Evolutionary conservation across 2,329 filamentous ascomycete species (phyloP), one percentile per base, ranked within the genome.

Genomic region (Colletotrichum musicola): DNA sequence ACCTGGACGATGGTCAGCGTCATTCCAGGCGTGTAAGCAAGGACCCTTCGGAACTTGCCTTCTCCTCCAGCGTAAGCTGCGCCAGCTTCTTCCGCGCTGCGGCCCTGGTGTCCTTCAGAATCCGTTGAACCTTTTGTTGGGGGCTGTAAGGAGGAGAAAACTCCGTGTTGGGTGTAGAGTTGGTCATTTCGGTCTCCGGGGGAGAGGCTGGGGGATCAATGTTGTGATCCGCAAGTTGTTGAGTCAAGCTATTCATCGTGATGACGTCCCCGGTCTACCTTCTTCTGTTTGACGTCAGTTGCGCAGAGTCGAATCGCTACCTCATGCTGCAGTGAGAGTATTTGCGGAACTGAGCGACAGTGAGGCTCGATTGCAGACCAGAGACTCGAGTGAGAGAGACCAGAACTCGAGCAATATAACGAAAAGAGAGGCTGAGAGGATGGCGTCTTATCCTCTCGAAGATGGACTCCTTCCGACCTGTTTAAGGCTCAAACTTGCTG

Each of bases 1-100:
- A 90, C 82, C 86, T 90, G 69, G 61, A 10, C 14, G 6, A 25
- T 13, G 6, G 16, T 55, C 20, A 44, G 46, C 12, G 38, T 22
- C 12, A 22, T 49, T 42, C 27, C 10, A 27, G 20, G 40, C 47
- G n/a, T 42, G 12, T 20, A 5, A 1, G 18, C 18, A 18, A 35
- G 46, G 46, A 4, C 18, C 9, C 3, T 49, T 49, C 16, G n/a
- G 13, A 44, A 6, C 72, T 71, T 70, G 86, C 86, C 80, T 90
- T 90, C 75, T 91, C 88, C 62, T 88, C 85, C 50, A 88, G 75
- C 10, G 82, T 86, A 47, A 90, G 77, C 71, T 80, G 79, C 50
- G 81, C 79, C 42, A 90, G 75, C 72, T 88, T 87, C 72, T 86
- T 82, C 72, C 75, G 81, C 16, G 84, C 82, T 35, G 78, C 75